Conservation (phyloP, 305 asterid species). For the Plantago coronopus region DNA sequence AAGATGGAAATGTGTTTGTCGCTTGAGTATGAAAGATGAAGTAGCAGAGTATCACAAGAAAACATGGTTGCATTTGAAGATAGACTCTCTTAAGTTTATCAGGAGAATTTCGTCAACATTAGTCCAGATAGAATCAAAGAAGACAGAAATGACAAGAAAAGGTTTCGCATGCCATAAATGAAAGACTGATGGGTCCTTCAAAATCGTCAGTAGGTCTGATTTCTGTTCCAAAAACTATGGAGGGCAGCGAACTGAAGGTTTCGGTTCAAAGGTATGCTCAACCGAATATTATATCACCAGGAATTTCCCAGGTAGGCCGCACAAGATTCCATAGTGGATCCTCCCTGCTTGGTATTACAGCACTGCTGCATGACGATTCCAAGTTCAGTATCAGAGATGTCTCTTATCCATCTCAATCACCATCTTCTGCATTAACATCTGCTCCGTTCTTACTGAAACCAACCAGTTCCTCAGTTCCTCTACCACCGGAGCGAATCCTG, state of each 20-base stretch:
- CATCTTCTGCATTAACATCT: constrained; percentile 33
- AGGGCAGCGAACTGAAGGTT: constrained; percentile 30
- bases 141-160: not conserved
- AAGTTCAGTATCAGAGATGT: constrained; percentile 27
- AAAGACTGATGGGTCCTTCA: not conserved
- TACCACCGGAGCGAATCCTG: constrained; percentile 16
- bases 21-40: not conserved
- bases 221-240: constrained; percentile 20
- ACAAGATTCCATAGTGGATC: constrained; percentile 44
- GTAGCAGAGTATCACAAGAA: constrained; percentile 1
- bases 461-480: constrained; percentile 16
- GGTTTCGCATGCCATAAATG: not conserved
- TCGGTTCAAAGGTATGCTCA: constrained; percentile 38
- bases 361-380: constrained; percentile 54
- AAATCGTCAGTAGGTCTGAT: not conserved
- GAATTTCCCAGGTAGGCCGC: constrained; percentile 28
- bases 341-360: constrained; percentile 60
- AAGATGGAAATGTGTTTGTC: constrained; percentile 18
- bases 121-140: constrained; percentile 2
- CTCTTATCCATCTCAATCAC: constrained; percentile 22
- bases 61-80: constrained; percentile 10
- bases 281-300: constrained; percentile 36
- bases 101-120: constrained; percentile 17
- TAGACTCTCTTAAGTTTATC: constrained; percentile 11
- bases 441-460: constrained; percentile 25